Percentiles rank a stretch among this genome's conserved stretches.
Evolutionary conservation across 306 rosid species (phyloP).

Genomic region (Albizia julibrissin): DNA sequence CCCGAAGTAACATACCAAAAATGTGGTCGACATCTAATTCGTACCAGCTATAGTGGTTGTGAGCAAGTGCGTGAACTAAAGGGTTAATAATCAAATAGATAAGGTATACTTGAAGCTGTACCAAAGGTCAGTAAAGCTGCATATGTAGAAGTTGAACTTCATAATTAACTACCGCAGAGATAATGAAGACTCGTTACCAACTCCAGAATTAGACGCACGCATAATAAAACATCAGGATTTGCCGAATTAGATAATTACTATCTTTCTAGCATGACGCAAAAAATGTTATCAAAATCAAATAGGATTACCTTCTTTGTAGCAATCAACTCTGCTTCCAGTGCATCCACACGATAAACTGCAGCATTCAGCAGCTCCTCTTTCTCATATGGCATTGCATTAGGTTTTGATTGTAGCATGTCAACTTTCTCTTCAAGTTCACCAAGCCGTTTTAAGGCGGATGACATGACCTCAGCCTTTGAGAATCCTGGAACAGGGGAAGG

Average conservation of each 20-base stretch:
- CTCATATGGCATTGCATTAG: conserved; percentile 78
- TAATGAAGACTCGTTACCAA: conserved; percentile 7
- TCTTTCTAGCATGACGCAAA: conserved; percentile 6
- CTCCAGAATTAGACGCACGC: background rate
- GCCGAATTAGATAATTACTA: background rate
- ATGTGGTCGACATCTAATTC: background rate
- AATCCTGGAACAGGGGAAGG: conserved; percentile 61
- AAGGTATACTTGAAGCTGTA: conserved; percentile 7
- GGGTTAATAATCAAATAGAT: background rate
- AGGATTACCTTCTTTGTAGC: conserved; percentile 69
- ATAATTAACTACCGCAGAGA: background rate
- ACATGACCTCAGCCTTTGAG: conserved; percentile 41
- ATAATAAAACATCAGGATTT: conserved; percentile 2
- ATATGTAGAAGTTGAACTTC: background rate
- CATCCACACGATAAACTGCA: conserved; percentile 88
- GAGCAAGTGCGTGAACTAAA: background rate
- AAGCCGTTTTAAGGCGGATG: conserved; percentile 65
- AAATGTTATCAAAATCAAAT: conserved; percentile 12
- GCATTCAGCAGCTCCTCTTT: conserved; percentile 88
- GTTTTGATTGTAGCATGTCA: conserved; percentile 65
- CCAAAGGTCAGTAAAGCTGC: background rate
- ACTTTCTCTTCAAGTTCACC: conserved; percentile 79
- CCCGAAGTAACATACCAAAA: background rate
- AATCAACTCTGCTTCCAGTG: conserved; percentile 85
- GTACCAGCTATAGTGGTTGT: background rate